Percentiles rank a stretch among this genome's conserved stretches.
Evolutionary conservation across 139 green algal species (phyloP).

Genomic region (Chlorella sp.): DNA sequence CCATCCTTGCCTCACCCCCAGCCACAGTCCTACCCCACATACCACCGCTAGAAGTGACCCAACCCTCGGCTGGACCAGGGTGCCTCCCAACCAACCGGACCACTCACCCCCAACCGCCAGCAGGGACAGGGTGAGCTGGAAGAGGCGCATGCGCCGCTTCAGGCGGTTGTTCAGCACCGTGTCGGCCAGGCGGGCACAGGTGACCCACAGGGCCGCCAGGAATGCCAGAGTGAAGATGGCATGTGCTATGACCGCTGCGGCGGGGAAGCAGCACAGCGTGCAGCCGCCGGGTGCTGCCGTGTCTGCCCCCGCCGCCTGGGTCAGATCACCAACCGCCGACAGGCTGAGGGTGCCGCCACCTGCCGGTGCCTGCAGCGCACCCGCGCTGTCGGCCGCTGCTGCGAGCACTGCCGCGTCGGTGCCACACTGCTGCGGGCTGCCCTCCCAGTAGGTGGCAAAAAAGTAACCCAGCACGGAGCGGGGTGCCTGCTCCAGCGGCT

Average conservation of each 20-base stretch:
- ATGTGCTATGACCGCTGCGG: slow-evolving; percentile 36
- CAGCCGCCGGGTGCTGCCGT: slow-evolving; percentile 6
- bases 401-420: not conserved
- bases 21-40: not conserved
- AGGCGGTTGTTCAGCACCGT: slow-evolving; percentile 40
- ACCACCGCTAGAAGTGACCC: too few relatives aligned
- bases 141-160: slow-evolving; percentile 7
- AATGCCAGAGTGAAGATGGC: not conserved
- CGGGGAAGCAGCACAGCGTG: slow-evolving; percentile 39
- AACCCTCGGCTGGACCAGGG: too few relatives aligned
- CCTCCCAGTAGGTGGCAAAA: slow-evolving; percentile 41
- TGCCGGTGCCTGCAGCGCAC: not conserved
- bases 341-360: too few relatives aligned
- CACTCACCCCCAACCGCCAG: slow-evolving; percentile 14
- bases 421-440: slow-evolving; percentile 31
- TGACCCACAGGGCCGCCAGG: slow-evolving; percentile 25
- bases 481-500: slow-evolving; percentile 15
- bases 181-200: not conserved
- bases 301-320: not conserved
- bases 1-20: not conserved
- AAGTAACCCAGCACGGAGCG: slow-evolving; percentile 39
- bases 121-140: slow-evolving; percentile 3
- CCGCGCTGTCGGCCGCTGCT: not conserved
- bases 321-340: too few relatives aligned
- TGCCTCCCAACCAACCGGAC: not conserved